phyloP scores from a whole-genome alignment of 2,329 filamentous ascomycete genomes.

The Calonectria leucothoes region DNA sequence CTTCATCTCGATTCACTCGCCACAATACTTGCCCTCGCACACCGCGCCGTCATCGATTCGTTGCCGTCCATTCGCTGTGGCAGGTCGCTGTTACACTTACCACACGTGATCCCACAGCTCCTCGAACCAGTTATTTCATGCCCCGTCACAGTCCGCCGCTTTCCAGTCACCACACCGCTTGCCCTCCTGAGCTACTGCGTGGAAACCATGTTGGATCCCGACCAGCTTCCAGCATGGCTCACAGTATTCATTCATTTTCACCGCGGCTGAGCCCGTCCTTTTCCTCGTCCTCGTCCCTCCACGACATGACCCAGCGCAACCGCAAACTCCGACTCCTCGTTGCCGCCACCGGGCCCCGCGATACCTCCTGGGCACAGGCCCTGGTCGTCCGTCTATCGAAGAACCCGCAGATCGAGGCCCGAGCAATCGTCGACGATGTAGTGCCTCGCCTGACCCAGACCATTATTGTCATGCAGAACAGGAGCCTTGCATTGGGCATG shows the following conservation, averaged over 20 bases:
- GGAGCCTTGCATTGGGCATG: slow-evolving; percentile 49
- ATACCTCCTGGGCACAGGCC: slow-evolving; percentile 74
- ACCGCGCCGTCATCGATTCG: neutral
- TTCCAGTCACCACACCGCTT: slow-evolving; percentile 43
- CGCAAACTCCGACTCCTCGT: slow-evolving; percentile 71
- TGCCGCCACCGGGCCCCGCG: slow-evolving; percentile 72
- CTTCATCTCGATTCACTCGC: slow-evolving; percentile 5
- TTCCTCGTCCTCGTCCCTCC: slow-evolving; percentile 50
- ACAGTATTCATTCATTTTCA: slow-evolving; percentile 43
- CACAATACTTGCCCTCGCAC: neutral
- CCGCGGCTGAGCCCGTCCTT: slow-evolving; percentile 45
- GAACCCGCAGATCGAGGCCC: slow-evolving; percentile 69
- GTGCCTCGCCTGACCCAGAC: slow-evolving; percentile 72
- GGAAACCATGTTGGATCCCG: slow-evolving; percentile 46
- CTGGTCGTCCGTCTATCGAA: slow-evolving; percentile 76
- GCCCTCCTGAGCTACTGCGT: slow-evolving; percentile 37
- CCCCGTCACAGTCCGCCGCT: slow-evolving; percentile 43
- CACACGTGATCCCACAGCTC: slow-evolving; percentile 38
- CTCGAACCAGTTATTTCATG: slow-evolving; percentile 46
- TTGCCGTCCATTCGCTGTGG: neutral
- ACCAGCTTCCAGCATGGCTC: slow-evolving; percentile 47
- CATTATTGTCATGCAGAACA: slow-evolving; percentile 70
- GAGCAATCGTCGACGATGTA: slow-evolving; percentile 74
- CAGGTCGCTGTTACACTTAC: slow-evolving; percentile 20
- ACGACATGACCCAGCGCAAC: slow-evolving; percentile 49